Percentiles rank a stretch among this genome's conserved stretches.
Conservation (phyloP, 2,329 filamentous ascomycete genomes). For the Ophiostoma sp. region DNA sequence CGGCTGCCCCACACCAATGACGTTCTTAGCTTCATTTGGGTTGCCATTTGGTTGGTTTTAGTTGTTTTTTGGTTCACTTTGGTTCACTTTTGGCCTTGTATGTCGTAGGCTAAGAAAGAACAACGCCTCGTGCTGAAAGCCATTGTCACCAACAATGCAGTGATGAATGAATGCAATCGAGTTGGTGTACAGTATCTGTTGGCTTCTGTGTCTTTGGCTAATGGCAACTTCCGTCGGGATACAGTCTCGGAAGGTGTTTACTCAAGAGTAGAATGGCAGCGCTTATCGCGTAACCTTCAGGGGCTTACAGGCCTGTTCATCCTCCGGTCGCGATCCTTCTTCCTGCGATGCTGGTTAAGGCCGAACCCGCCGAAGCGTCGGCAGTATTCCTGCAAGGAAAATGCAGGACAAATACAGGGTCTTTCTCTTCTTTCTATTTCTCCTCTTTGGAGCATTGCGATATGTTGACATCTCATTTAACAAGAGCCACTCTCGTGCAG, state of each 20-base stretch:
- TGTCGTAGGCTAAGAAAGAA: background rate
- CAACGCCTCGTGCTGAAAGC: background rate
- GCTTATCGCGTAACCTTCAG: background rate
- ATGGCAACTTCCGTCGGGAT: background rate
- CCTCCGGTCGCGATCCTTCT: background rate
- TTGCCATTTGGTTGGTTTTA: background rate
- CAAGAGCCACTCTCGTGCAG: background rate
- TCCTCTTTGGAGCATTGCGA: background rate
- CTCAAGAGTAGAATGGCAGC: too few relatives aligned
- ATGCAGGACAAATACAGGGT: background rate
- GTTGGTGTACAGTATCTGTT: background rate
- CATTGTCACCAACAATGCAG: too few relatives aligned
- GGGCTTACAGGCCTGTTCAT: background rate
- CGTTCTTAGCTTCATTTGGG: constrained; percentile 5
- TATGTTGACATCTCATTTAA: background rate
- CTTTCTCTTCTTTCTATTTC: background rate
- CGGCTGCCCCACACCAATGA: constrained; percentile 19
- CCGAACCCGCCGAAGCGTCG: background rate
- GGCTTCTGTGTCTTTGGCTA: background rate
- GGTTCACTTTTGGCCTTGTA: background rate
- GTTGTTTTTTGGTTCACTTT: background rate
- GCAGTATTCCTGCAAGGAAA: too few relatives aligned
- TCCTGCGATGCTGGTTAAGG: background rate
- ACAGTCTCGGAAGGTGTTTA: background rate
- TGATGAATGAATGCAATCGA: too few relatives aligned